Base-by-base conservation (phyloP, 179 eudicot species). In the Amaranthus tricolor region DNA sequence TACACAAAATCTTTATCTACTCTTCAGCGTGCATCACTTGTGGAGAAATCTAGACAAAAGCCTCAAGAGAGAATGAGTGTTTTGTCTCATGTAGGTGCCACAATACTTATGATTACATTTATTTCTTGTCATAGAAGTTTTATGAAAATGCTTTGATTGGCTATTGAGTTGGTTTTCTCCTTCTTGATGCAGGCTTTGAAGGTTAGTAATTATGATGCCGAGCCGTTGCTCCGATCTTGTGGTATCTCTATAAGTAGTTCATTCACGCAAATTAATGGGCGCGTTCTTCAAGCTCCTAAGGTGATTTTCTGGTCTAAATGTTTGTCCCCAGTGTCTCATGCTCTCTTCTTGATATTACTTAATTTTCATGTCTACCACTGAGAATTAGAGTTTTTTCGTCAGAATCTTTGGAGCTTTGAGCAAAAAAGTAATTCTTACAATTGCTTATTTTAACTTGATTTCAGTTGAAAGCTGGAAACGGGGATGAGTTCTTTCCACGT, bases 41-140 rank as follows among this genome's bases (percentile, higher is more conserved):
- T 93, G 65, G 98, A 93, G 85, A 93, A 93, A 52, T 93, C 97
- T 1, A 84, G 95, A 17, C 98, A 93, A 62, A 93, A 93, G 81
- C 98, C 98, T 0, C 91, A 87, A 64, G 97, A 93, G 67, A 82
- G 97, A 76, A 89, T 88, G 98, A 81, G 82, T 14, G 86, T 81
- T 47, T 80, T 93, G 58, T 84, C 83, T 54, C 85, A 89, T 80
- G 98, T 93, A 77, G 63, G 88, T 68, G 15, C 61, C 24, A 53
- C 12, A 7, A 67, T 62, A 24, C 59, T 9, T 60, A 3, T 17
- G n/a, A 7, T 4, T 1, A 31, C 9, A 47, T 9, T 24, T 49
- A 9, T 14, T 7, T 40, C 59, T n/a, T 64, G 50, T 0, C 53
- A 10, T 31, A 31, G 1, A 31, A 31, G 40, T 31, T 52, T 13